Base-by-base conservation (phyloP, 2,329 filamentous ascomycete species). In the Trichoderma cornu-damae region DNA sequence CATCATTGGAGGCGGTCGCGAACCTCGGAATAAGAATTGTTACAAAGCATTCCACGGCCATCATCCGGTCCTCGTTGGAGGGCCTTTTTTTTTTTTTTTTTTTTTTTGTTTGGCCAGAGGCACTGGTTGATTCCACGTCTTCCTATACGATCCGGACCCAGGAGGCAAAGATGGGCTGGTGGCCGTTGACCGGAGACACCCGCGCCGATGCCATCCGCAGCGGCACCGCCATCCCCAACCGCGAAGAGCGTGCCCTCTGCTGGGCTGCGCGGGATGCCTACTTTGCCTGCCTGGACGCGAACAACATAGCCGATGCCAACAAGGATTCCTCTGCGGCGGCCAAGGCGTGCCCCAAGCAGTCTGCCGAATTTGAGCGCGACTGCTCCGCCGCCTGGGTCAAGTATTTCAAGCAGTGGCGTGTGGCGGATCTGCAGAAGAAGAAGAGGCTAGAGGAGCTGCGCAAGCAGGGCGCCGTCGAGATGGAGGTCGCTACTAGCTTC, bases 391-490 rank as follows among this genome's bases (percentile, higher is more conserved):
- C 91, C 69, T 99, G 94, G 94, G 94, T 96, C 60, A 90, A 91
- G 74, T 97, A 99, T 74, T 99, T 99, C 76, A 96, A 97, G 79
- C 92, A 96, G 74, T 88, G 91, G 75, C 82, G 94, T 67, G 90
- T 97, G 34, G 93, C 95, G 75, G 94, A 99, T 65, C 82, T 89
- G 68, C 89, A 96, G 66, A 90, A 93, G 73, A 87, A 89, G 68
- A 79, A 86, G 73, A 88, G 90, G 22, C 77, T 96, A 62, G 86
- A 88, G 66, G 83, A 84, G 69, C 82, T 96, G 65, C 80, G 87
- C 69, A 80, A 79, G 46, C 87, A 93, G 70, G 88, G 88, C 61
- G 89, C 88, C 11, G 77, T 80, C 62, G 79, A 81, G 72, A 79
- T 89, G 70, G 71, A 72, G 12, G 72, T 75, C 6, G 68, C 67